Conservation (phyloP, 371 early-diverging fungal genomes). For the Coemansia sp. region DNA sequence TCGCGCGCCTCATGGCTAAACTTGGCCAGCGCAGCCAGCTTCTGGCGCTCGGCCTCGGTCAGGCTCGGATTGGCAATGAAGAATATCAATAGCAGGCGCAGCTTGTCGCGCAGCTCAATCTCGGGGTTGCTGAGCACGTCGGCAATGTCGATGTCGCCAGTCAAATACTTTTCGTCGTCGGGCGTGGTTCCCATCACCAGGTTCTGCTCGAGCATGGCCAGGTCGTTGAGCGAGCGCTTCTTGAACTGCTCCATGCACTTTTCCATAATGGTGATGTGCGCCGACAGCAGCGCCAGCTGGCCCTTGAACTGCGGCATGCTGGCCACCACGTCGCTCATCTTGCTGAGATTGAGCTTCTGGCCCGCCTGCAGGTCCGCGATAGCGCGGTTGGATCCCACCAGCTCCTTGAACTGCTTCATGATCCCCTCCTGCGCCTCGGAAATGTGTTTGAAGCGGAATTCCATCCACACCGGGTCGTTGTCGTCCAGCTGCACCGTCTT, state of each 20-base stretch:
- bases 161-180: slow-evolving; percentile 73
- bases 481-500: slow-evolving; percentile 66
- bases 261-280: slow-evolving; percentile 90
- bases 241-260: slow-evolving; percentile 86
- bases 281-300: slow-evolving; percentile 84
- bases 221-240: slow-evolving; percentile 66
- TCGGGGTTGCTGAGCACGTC: slow-evolving; percentile 77
- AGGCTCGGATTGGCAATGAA: slow-evolving; percentile 64
- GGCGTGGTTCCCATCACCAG: slow-evolving; percentile 86
- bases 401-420: slow-evolving; percentile 75
- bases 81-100: slow-evolving; percentile 84
- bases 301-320: slow-evolving; percentile 92
- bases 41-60: slow-evolving; percentile 43
- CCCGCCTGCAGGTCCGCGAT: slow-evolving; percentile 53
- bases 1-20: slow-evolving; percentile 53
- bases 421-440: slow-evolving; percentile 85
- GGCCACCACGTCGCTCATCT: slow-evolving; percentile 88
- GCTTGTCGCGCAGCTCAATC: slow-evolving; percentile 67
- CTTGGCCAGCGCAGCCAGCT: slow-evolving; percentile 66
- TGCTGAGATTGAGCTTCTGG: slow-evolving; percentile 68
- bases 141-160: slow-evolving; percentile 78
- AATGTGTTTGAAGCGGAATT: slow-evolving; percentile 91
- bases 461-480: slow-evolving; percentile 72
- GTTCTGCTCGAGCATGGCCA: slow-evolving; percentile 85
- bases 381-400: slow-evolving; percentile 66